phyloP scores from a whole-genome alignment of 2,329 filamentous ascomycete genomes.

The Cyphellophora attinorum region DNA sequence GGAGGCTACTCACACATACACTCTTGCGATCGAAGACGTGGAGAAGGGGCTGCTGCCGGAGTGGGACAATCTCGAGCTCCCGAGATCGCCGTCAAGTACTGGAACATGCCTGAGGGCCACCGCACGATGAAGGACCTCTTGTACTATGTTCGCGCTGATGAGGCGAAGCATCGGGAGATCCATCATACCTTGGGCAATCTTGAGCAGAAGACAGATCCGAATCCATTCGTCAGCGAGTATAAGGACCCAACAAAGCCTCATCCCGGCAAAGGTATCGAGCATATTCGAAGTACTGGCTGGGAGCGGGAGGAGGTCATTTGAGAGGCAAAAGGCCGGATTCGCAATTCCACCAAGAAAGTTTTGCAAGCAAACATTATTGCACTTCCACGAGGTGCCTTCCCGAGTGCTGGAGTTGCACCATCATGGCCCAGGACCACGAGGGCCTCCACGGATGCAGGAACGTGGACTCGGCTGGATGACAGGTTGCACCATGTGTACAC shows the following conservation, averaged over 20 bases:
- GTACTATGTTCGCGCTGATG: slow-evolving; percentile 80
- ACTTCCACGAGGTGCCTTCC: too few relatives aligned
- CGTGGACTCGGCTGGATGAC: too few relatives aligned
- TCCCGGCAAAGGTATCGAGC: slow-evolving; percentile 57
- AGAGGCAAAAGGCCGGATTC: too few relatives aligned
- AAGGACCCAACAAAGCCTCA: slow-evolving; percentile 59
- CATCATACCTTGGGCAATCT: slow-evolving; percentile 92
- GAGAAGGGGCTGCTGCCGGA: slow-evolving; percentile 73
- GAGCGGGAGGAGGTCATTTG: slow-evolving; percentile 70
- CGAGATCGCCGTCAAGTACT: slow-evolving; percentile 84
- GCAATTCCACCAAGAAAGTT: too few relatives aligned
- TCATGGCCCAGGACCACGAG: too few relatives aligned
- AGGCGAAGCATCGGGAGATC: slow-evolving; percentile 83
- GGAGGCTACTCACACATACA: slow-evolving; percentile 93
- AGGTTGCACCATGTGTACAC: too few relatives aligned
- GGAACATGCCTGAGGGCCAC: slow-evolving; percentile 80
- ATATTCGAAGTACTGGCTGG: slow-evolving; percentile 64
- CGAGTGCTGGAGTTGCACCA: too few relatives aligned
- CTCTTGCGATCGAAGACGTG: slow-evolving; percentile 75
- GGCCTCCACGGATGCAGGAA: too few relatives aligned
- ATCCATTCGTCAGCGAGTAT: slow-evolving; percentile 81
- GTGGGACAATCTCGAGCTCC: slow-evolving; percentile 71
- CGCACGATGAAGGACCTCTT: slow-evolving; percentile 79
- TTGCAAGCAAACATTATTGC: too few relatives aligned
- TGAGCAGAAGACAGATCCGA: slow-evolving; percentile 75